Conservation (phyloP, 352 stramenopile genomes). For the Pythium folliculosum region DNA sequence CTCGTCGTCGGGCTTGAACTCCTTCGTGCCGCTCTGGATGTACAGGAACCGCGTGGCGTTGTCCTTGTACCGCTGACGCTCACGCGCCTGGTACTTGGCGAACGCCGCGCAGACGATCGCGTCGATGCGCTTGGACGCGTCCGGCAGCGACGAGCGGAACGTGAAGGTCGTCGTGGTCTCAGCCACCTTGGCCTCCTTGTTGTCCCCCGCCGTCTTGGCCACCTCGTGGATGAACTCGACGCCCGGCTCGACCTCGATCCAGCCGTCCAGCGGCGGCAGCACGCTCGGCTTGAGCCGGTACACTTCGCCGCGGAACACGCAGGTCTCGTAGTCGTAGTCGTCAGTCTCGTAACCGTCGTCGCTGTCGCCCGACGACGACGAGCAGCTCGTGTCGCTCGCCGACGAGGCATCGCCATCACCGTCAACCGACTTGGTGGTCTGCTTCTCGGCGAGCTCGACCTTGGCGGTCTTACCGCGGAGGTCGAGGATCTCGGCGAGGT, state of each 20-base stretch:
- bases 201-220: conserved; percentile 14
- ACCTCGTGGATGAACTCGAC: conserved; percentile 40
- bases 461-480: conserved; percentile 33
- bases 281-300: conserved; percentile 29
- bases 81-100: conserved; percentile 29
- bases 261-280: conserved; percentile 26
- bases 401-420: conserved; percentile 1
- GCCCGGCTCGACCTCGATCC: conserved; percentile 27
- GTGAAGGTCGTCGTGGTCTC: conserved; percentile 27
- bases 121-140: conserved; percentile 41
- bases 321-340: background rate
- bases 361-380: conserved; percentile 15
- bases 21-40: conserved; percentile 29
- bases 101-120: conserved; percentile 37
- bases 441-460: conserved; percentile 37
- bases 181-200: conserved; percentile 24
- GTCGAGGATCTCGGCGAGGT: conserved; percentile 32
- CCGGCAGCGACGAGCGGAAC: conserved; percentile 22
- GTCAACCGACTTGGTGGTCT: conserved; percentile 1
- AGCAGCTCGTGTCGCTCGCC: conserved; percentile 10
- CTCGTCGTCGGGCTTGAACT: conserved; percentile 17
- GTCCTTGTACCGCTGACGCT: conserved; percentile 31
- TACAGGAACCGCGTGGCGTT: conserved; percentile 48
- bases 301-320: too few species aligned
- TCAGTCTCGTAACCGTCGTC: conserved; percentile 27